Base-by-base conservation (phyloP, 352 stramenopile genomes). In the Globisporangium megalacanthum region DNA sequence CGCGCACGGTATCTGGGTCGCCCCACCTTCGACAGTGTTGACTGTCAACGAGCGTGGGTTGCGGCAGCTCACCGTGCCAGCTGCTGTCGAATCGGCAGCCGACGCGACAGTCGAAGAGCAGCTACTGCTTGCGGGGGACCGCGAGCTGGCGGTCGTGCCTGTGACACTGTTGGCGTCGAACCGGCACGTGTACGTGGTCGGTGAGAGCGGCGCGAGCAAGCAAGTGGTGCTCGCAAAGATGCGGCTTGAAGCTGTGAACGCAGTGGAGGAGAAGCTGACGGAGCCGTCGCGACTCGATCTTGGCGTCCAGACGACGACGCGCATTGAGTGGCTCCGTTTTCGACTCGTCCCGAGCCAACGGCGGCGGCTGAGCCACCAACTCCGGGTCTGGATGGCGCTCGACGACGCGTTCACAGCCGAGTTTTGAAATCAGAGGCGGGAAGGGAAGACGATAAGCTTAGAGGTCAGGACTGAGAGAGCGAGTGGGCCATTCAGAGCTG, bases 221-320 rank as follows among this genome's bases (percentile, higher is more conserved):
- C 71, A 87, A 54, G 56, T 61, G 7, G 66, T 89, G 22, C 64
- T 90, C n/a, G 58, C 62, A 11, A 73, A 66, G 53, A 75, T 66
- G n/a, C 50, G 64, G 31, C 57, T 93, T 17, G 54, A 64, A 47
- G 66, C 67, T 11, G 71, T 93, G 35, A 69, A 88, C 29, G 72
- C 73, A 9, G 70, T 93, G 31, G 79, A 93, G 57, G 80, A 93
- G 66, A 88, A 64, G 51, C 66, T 93, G 17, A 70, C 66, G 3
- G 73, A 89, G 54, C 75, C 80, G 15, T 77, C 79, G 20, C 58
- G 75, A 37, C 67, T 93, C 10, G 79, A 93, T 42, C 57, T 93
- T 20, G 79, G 75, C 8, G 59, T 91, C 7, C 70, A 75, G 53
- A 68, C 61, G 1, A 50, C 42, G 11, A 41, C 64, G 33, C 49